Evolutionary conservation across 2,329 filamentous ascomycete species (phyloP), one percentile per base, ranked within the genome.

Genomic region (Hirsutella minnesotensis): DNA sequence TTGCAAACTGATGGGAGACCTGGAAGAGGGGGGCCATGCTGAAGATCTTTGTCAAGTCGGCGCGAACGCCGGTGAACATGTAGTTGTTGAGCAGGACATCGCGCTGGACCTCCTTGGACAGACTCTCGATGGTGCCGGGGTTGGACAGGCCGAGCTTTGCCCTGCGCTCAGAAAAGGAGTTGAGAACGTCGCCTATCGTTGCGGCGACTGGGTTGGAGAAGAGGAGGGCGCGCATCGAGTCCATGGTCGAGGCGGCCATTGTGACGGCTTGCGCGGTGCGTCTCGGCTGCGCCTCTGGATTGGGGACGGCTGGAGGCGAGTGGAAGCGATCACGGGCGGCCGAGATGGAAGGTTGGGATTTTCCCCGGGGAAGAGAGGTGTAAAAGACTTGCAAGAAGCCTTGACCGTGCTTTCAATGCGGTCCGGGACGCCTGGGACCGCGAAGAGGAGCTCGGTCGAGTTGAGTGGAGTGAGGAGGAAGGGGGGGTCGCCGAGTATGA

Each of bases 41-140:
- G 69, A 96, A 94, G 60, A 87, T 81, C 75, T 95, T 96, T 62
- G 88, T 95, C 62, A 96, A 73, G 66, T 98, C 92, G 63, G 90
- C 94, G 61, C 90, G 86, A 64, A 98, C 77, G 57, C 92, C 92
- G 37, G 86, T 85, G 73, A 98, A 96, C 80, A 92, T 94, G 65
- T 87, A 85, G 73, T 95, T 95, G 69, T 83, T 92, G 58, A 95
- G 79, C 62, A 96, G 83, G 55, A 95, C 89, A 76, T 95, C 89
- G 67, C 89, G 88, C 70, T 94, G 83, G 49, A 95, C 88, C 72
- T 98, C 92, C 62, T 84, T 82, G 54, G 84, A 78, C 62, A 95
- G 81, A 59, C 81, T 81, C 67, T 98, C 92, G 53, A 95, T 81
- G 41, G 85, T 89, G 56, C 92, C 92, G 34, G 92, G 92, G 67